Evolutionary conservation across 2,329 filamentous ascomycete species (phyloP).

Genomic region (Macrophomina phaseolina): DNA sequence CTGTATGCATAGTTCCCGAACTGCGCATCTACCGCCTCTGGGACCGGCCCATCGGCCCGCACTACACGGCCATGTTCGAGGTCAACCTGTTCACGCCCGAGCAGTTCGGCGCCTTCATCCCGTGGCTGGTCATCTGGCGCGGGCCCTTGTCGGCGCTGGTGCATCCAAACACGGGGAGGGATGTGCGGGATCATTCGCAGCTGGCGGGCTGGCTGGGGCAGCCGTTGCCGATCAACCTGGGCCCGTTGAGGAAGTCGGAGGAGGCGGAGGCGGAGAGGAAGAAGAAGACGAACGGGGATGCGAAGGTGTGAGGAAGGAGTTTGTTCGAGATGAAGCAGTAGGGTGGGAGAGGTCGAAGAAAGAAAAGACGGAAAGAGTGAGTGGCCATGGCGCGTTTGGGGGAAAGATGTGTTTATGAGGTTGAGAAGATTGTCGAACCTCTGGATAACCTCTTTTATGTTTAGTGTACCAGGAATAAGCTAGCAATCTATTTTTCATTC

Average conservation of each 20-base stretch:
- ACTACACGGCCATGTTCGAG: slow-evolving; percentile 88
- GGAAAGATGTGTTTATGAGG: too few species aligned
- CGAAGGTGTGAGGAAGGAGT: not conserved
- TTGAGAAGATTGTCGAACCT: not conserved
- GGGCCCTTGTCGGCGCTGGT: slow-evolving; percentile 79
- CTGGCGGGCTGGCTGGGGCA: slow-evolving; percentile 78
- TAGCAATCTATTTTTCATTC: slow-evolving; percentile 5
- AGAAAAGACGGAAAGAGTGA: not conserved
- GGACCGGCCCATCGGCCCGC: slow-evolving; percentile 79
- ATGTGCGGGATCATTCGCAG: slow-evolving; percentile 67
- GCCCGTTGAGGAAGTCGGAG: slow-evolving; percentile 50
- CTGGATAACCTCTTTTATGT: not conserved
- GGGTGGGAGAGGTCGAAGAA: not conserved
- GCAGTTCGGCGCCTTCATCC: slow-evolving; percentile 87
- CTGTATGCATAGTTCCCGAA: slow-evolving; percentile 70
- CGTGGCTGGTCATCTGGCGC: slow-evolving; percentile 82
- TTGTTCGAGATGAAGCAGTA: not conserved
- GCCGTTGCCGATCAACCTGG: slow-evolving; percentile 65
- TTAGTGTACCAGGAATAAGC: not conserved
- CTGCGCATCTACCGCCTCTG: slow-evolving; percentile 80
- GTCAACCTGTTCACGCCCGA: slow-evolving; percentile 85
- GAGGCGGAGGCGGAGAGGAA: not conserved
- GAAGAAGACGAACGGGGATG: slow-evolving; percentile 22
- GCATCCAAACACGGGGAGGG: slow-evolving; percentile 80
- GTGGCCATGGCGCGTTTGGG: too few species aligned